phyloP scores from a whole-genome alignment of 805 yeast species.

The Dipodascus geniculatus region DNA sequence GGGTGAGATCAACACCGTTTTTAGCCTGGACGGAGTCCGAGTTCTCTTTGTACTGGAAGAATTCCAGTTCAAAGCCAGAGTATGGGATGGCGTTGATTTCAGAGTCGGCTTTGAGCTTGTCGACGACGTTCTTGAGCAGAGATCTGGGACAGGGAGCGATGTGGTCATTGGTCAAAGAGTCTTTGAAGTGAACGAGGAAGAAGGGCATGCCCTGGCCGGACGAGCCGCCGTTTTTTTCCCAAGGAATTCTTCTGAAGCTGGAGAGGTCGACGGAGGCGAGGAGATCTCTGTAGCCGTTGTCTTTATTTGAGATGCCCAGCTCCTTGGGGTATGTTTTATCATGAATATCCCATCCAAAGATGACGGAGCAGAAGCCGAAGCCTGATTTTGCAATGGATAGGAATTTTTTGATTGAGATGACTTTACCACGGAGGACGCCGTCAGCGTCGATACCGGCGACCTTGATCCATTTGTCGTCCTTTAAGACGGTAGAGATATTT shows the following conservation, averaged over 20 bases:
- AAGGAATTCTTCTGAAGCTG: constrained; percentile 18
- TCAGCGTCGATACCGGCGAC: constrained; percentile 27
- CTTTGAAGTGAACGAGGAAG: constrained; percentile 20
- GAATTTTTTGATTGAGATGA: constrained; percentile 22
- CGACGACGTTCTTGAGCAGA: constrained; percentile 14
- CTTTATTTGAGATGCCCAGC: constrained; percentile 18
- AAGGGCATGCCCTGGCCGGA: constrained; percentile 12
- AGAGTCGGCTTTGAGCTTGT: constrained; percentile 5
- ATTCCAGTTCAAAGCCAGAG: constrained; percentile 27
- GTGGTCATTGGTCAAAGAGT: constrained; percentile 14
- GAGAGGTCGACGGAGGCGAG: constrained; percentile 19
- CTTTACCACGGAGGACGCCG: constrained; percentile 26
- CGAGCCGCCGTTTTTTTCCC: constrained; percentile 15
- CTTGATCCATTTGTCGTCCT: constrained; percentile 14
- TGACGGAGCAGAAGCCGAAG: constrained; percentile 25
- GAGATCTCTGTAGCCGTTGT: constrained; percentile 23
- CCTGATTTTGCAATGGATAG: constrained; percentile 15
- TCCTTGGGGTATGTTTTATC: constrained; percentile 21
- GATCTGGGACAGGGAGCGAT: constrained; percentile 25
- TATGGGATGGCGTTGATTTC: constrained; percentile 12
- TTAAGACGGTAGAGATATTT: constrained; percentile 1
- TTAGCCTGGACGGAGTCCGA: constrained; percentile 15
- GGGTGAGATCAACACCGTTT: constrained; percentile 15
- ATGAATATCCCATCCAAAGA: constrained; percentile 28
- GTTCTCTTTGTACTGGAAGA: constrained; percentile 22